Conservation (phyloP, 805 yeast species). For the Huiozyma sinensis region DNA sequence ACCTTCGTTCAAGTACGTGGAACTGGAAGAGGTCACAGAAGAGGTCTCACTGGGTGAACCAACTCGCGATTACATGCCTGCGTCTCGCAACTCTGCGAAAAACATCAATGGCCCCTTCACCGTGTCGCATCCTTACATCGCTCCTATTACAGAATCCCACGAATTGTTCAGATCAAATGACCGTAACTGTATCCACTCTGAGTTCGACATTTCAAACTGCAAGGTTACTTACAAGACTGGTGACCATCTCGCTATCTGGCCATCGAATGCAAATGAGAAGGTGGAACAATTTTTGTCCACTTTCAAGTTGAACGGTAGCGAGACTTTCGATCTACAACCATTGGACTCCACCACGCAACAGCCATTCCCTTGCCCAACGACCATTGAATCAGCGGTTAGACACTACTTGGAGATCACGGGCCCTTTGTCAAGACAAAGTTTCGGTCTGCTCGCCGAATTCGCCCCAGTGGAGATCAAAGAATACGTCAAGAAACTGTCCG, state of each 20-base stretch:
- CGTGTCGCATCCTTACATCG: slow-evolving; percentile 71
- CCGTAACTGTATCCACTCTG: slow-evolving; percentile 84
- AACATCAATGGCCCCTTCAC: slow-evolving; percentile 44
- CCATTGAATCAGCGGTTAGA: slow-evolving; percentile 79
- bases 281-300: slow-evolving; percentile 55
- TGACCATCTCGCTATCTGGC: slow-evolving; percentile 93
- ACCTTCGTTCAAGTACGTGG: slow-evolving; percentile 45
- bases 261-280: slow-evolving; percentile 73
- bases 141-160: slow-evolving; percentile 47
- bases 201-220: slow-evolving; percentile 68
- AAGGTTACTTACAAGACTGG: slow-evolving; percentile 85
- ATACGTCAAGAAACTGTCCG: slow-evolving; percentile 38
- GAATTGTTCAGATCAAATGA: slow-evolving; percentile 59
- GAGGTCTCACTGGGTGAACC: slow-evolving; percentile 79
- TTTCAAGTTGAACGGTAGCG: slow-evolving; percentile 45
- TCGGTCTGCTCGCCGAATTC: slow-evolving; percentile 62
- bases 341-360: slow-evolving; percentile 57
- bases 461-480: slow-evolving; percentile 58
- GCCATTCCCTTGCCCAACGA: slow-evolving; percentile 71
- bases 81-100: slow-evolving; percentile 27
- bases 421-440: slow-evolving; percentile 81
- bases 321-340: slow-evolving; percentile 53
- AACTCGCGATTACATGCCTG: slow-evolving; percentile 41
- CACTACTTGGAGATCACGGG: slow-evolving; percentile 87
- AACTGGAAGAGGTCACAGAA: slow-evolving; percentile 29